Evolutionary conservation across 2,329 filamentous ascomycete genomes (phyloP), one percentile per base, ranked within the genome.

Genomic region (Talaromyces marneffei): DNA sequence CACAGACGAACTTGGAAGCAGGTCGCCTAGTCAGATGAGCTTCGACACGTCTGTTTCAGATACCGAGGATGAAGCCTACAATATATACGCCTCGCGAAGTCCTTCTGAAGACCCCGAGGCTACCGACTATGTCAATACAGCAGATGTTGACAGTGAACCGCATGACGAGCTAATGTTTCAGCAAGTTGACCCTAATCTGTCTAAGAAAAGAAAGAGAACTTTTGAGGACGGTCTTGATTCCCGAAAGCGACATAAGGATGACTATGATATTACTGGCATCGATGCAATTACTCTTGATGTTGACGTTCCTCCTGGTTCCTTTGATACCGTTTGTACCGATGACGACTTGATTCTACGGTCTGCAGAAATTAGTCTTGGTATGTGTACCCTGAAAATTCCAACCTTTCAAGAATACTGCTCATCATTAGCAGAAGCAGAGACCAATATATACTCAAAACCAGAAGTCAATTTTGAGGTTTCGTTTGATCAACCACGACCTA

Each of bases 1-100:
- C 71, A 95, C 90, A 0, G 92, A 96, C 71, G 92, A 94, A 66
- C 86, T 87, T 35, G 92, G 94, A 63, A 96, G 90, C 65, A 85
- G 89, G 44, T 89, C 89, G 54, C 86, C 87, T 48, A 96, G 90
- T 73, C 90, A 89, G 44, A 80, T 83, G 71, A 85, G 80, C 65
- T 78, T 80, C 63, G 78, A 70, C 39, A 80, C 80, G 16, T 82
- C 81, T 33, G 77, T 80, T 2, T 83, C 80, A 48, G 82, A 83
- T 18, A 71, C 71, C 56, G 74, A 81, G 62, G 83, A 73, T 48
- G 70, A 65, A 23, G 70, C 65, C 23, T 73, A 69, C 60, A 68
- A 65, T 48, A 67, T 70, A 14, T 71, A 71, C 52, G 57, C 64
- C 16, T 62, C 69, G 20, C 64, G 63, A n/a, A 57, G 52, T 27